Base-by-base conservation (phyloP, 345 rosid genomes). In the Euphorbia pulcherrima region DNA sequence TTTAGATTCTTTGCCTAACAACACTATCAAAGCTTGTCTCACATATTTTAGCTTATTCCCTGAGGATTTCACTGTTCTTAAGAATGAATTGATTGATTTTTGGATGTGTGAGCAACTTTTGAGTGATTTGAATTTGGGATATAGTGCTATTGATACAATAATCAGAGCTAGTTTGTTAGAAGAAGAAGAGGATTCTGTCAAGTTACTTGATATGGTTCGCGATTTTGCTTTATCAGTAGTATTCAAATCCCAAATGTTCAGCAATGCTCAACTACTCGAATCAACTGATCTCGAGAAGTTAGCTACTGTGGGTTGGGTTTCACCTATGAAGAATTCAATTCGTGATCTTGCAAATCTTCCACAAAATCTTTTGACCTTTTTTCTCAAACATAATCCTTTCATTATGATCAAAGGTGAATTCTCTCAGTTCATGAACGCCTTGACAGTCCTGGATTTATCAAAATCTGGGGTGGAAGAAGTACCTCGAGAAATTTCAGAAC, bases 371-470 rank as follows among this genome's bases (percentile, higher is more conserved):
- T 44, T 44, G 50, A 44, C 16, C 50, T 44, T 44, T 44, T 6
- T 44, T 16, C 50, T 44, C 18, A 44, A 44, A 12, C 50, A 44
- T 44, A 44, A 44, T 11, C 50, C 50, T 2, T 44, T 44, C 16
- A 18, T 44, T 44, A 60, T n/a, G 40, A 17, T 60, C 41, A 33
- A 39, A 33, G 20, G 24, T 33, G 26, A 60, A 3, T 60, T 60
- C 39, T 60, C 39, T 33, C 44, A 60, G 35, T 60, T n/a, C n/a
- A 60, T 60, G 63, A 23, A 33, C n/a, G 63, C 63, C 5, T 17
- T 60, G 9, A 60, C 41, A 33, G 46, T 60, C 20, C 24, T 60
- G 41, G 41, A 33, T 40, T 35, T 60, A 10, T 60, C 63, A 13
- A 53, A 21, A 5, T 18, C 28, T 53, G 58, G 58, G 3, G 27